A percentile compares a stretch with the other conserved stretches of the same genome.
Conservation (phyloP, 352 stramenopile genomes). For the Phytophthora uliginosa region DNA sequence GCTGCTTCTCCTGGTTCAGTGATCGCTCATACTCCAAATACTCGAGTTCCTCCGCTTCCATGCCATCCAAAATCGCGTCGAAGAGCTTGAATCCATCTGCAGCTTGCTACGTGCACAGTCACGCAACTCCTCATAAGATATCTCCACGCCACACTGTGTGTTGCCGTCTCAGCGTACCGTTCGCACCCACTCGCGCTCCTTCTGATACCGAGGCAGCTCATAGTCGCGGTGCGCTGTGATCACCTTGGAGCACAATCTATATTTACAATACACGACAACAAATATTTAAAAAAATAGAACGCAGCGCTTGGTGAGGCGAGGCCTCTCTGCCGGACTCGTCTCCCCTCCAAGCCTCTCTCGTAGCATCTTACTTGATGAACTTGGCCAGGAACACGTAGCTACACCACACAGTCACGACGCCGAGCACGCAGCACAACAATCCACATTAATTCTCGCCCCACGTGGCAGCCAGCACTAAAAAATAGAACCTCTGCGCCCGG, state of each 20-base stretch:
- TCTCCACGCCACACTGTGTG: background rate
- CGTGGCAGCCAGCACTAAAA: conserved; percentile 20
- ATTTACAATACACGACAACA: background rate
- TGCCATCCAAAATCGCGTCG: conserved; percentile 83
- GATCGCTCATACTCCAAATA: conserved; percentile 68
- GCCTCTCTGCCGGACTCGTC: conserved; percentile 11
- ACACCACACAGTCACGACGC: background rate
- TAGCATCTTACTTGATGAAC: conserved; percentile 79
- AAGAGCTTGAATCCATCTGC: conserved; percentile 70
- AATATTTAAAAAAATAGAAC: conserved; percentile 33
- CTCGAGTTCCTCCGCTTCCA: conserved; percentile 75
- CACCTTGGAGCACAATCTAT: conserved; percentile 77
- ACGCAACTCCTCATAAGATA: conserved; percentile 11
- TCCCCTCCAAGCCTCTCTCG: background rate
- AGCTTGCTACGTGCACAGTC: conserved; percentile 61
- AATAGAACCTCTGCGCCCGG: conserved; percentile 40
- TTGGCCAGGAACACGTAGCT: conserved; percentile 89
- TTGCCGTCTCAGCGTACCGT: conserved; percentile 41
- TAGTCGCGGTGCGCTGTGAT: conserved; percentile 77
- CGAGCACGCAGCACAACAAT: conserved; percentile 2
- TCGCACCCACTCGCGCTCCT: conserved; percentile 77
- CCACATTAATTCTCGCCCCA: background rate
- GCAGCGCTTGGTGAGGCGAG: conserved; percentile 12
- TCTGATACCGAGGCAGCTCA: conserved; percentile 55
- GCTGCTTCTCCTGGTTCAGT: conserved; percentile 35